A percentile compares a stretch with the other conserved stretches of the same genome.
Conservation (phyloP, 192 early-diverging fungal species). For the Helicostylum pulchrum region DNA sequence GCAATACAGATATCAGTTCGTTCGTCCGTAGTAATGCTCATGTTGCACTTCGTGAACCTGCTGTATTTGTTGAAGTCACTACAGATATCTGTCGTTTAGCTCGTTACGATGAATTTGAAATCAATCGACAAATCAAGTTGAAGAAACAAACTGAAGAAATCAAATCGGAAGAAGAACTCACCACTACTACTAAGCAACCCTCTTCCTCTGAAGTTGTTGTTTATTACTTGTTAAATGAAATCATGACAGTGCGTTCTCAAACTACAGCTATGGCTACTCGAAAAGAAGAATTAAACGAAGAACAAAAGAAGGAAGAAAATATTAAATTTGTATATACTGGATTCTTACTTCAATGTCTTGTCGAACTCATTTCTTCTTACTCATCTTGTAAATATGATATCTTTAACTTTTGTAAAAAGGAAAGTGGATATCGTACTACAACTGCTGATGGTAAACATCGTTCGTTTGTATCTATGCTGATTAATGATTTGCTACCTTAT, state of each 20-base stretch:
- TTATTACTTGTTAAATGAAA: slow-evolving; percentile 27
- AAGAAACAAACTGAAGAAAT: slow-evolving; percentile 15
- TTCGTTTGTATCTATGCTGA: slow-evolving; percentile 54
- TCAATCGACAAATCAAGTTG: slow-evolving; percentile 54
- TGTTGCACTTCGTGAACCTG: slow-evolving; percentile 65
- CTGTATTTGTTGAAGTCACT: slow-evolving; percentile 63
- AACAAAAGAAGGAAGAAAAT: slow-evolving; percentile 16
- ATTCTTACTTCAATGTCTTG: slow-evolving; percentile 82
- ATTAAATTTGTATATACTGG: slow-evolving; percentile 52
- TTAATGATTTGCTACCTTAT: slow-evolving; percentile 69
- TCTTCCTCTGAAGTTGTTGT: slow-evolving; percentile 22
- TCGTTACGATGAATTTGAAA: slow-evolving; percentile 52
- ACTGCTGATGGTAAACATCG: slow-evolving; percentile 42
- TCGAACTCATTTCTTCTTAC: slow-evolving; percentile 88
- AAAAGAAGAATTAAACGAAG: slow-evolving; percentile 19
- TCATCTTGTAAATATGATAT: slow-evolving; percentile 73
- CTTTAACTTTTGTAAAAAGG: slow-evolving; percentile 53
- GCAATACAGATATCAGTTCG: slow-evolving; percentile 62
- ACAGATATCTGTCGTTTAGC: slow-evolving; percentile 62
- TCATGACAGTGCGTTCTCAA: slow-evolving; percentile 13
- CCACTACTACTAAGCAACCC: background rate
- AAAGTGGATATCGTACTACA: slow-evolving; percentile 12
- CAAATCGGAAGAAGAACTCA: slow-evolving; percentile 15
- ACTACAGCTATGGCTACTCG: background rate
- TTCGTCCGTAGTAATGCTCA: slow-evolving; percentile 68